A percentile compares a stretch with the other conserved stretches of the same genome.
These are phyloP conservation scores for Coffea eugenioides DNA, from an alignment of 257 asterid species.

Conservation along the genomic window DNA sequence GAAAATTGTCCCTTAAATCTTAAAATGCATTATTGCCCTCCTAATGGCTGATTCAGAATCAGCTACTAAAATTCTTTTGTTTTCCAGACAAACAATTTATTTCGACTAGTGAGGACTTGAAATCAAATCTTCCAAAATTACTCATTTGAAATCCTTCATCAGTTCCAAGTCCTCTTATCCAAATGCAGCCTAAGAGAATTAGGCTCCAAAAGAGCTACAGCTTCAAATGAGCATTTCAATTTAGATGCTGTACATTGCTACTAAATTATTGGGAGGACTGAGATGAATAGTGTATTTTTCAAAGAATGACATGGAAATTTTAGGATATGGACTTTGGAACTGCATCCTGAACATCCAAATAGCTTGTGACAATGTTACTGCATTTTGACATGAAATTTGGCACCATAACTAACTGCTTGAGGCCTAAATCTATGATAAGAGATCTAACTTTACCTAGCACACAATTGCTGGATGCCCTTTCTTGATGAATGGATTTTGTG, in stretches of 20 bases:
- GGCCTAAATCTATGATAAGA: neutral
- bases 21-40: too few relatives aligned
- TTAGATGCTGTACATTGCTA: neutral
- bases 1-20: too few relatives aligned
- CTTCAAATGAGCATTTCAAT: slow-evolving; percentile 4
- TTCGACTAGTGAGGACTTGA: too few relatives aligned
- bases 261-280: neutral
- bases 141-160: too few relatives aligned
- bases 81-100: too few relatives aligned
- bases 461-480: slow-evolving; percentile 22
- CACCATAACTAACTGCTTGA: neutral
- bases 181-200: neutral
- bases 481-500: slow-evolving; percentile 8
- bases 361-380: neutral
- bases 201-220: neutral
- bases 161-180: too few relatives aligned
- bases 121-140: too few relatives aligned
- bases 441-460: slow-evolving; percentile 17
- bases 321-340: neutral
- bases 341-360: neutral
- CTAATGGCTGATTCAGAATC: too few relatives aligned
- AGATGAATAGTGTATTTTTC: neutral
- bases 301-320: too few relatives aligned
- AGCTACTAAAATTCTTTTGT: too few relatives aligned
- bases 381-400: neutral